Percentiles rank a stretch among this genome's conserved stretches.
These are phyloP conservation scores for Podaxis carcinomalis DNA, from an alignment of 768 basidiomycete species.

Conservation along the genomic window DNA sequence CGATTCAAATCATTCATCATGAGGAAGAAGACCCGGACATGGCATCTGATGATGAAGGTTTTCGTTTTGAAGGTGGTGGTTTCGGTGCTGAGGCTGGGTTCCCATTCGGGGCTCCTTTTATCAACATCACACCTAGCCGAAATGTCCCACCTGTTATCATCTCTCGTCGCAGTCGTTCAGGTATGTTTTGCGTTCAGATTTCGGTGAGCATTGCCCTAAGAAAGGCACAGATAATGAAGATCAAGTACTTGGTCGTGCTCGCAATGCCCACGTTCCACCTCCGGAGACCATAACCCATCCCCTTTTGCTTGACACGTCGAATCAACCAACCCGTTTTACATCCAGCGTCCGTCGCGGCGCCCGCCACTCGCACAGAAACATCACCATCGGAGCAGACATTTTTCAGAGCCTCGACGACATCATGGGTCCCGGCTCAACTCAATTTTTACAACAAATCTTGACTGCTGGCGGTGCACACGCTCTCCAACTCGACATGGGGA, in stretches of 20 bases:
- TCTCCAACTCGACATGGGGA: constrained; percentile 74
- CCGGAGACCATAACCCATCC: constrained; percentile 79
- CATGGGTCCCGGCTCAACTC: constrained; percentile 76
- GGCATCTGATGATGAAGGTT: constrained; percentile 67
- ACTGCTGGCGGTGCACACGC: constrained; percentile 58
- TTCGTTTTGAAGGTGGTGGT: constrained; percentile 31
- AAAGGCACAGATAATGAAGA: constrained; percentile 43
- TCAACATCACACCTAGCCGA: constrained; percentile 37
- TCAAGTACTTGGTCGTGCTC: constrained; percentile 60
- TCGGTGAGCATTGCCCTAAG: constrained; percentile 9
- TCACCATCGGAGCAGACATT: constrained; percentile 52
- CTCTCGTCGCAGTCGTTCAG: constrained; percentile 16
- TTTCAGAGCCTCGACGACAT: constrained; percentile 78
- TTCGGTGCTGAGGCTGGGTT: constrained; percentile 47
- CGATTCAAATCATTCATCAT: constrained; percentile 58
- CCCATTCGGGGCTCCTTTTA: constrained; percentile 49
- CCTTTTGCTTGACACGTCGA: constrained; percentile 64
- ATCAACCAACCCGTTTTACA: constrained; percentile 36
- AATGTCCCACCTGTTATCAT: constrained; percentile 24
- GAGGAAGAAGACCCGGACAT: constrained; percentile 60
- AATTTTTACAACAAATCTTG: constrained; percentile 81
- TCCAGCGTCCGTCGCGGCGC: constrained; percentile 41
- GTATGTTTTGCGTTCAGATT: constrained; percentile 26
- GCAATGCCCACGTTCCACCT: constrained; percentile 46
- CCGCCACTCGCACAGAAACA: constrained; percentile 55